phyloP scores from a whole-genome alignment of 2,329 filamentous ascomycete species.

The Exophiala mesophila region DNA sequence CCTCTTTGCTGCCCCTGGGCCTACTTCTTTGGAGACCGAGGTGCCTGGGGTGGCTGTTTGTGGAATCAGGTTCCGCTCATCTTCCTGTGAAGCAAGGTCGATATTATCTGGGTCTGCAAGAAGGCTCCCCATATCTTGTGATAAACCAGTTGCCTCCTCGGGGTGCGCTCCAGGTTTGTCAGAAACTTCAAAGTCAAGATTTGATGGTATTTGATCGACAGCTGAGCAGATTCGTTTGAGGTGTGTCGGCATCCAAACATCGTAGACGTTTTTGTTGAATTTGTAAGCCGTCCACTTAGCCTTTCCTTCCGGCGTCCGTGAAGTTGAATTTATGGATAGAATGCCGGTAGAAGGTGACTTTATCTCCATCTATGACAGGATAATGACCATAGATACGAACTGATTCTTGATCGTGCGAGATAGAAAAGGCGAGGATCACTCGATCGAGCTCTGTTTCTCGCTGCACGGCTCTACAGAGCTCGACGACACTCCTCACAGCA shows the following conservation, averaged over 20 bases:
- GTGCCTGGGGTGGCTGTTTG: constrained; percentile 4
- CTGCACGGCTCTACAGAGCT: constrained; percentile 37
- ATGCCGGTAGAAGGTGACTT: constrained; percentile 33
- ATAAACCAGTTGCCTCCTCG: constrained; percentile 4
- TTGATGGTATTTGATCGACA: constrained; percentile 10
- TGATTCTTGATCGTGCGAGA: constrained; percentile 22
- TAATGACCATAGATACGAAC: constrained; percentile 28
- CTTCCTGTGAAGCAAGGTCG: neutral
- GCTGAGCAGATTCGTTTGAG: constrained; percentile 35
- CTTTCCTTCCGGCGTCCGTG: constrained; percentile 28
- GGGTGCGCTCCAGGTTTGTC: constrained; percentile 8
- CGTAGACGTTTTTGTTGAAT: constrained; percentile 35
- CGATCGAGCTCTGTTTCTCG: constrained; percentile 20
- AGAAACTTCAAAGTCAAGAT: constrained; percentile 10
- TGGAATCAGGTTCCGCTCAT: neutral
- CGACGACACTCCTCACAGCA: constrained; percentile 36
- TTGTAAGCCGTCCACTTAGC: constrained; percentile 35
- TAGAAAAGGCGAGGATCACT: constrained; percentile 16
- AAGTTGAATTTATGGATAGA: constrained; percentile 33
- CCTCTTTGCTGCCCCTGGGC: constrained; percentile 2
- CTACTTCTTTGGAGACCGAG: constrained; percentile 2
- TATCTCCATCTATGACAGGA: constrained; percentile 14
- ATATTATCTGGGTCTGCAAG: neutral
- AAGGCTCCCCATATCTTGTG: constrained; percentile 7
- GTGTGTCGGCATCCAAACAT: constrained; percentile 33